phyloP scores from a whole-genome alignment of 805 yeast species.

The Peterozyma xylosa region DNA sequence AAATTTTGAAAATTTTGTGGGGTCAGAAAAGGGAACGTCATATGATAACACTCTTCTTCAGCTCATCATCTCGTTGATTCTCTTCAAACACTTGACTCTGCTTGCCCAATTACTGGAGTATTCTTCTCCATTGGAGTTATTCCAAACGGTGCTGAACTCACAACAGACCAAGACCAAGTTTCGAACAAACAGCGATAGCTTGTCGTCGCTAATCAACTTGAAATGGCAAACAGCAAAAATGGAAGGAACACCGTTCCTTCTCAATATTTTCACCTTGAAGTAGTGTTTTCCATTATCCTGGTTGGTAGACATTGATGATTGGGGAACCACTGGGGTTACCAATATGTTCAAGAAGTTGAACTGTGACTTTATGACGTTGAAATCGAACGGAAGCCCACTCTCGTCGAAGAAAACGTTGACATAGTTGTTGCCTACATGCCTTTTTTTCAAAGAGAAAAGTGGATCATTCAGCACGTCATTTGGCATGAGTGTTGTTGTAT shows the following conservation, averaged over 20 bases:
- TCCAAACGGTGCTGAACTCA: constrained; percentile 74
- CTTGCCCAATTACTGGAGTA: constrained; percentile 62
- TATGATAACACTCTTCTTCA: too few species aligned
- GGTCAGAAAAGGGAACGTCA: too few species aligned
- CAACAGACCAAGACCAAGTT: constrained; percentile 59
- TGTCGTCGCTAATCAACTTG: constrained; percentile 56
- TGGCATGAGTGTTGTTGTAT: constrained; percentile 81
- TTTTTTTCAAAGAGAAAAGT: constrained; percentile 50
- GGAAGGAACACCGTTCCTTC: constrained; percentile 69
- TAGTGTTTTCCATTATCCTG: constrained; percentile 17
- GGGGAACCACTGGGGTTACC: constrained; percentile 50
- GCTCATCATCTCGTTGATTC: constrained; percentile 2
- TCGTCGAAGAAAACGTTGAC: constrained; percentile 81
- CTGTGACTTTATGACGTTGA: constrained; percentile 66
- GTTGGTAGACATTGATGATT: constrained; percentile 2
- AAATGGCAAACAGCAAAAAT: constrained; percentile 70
- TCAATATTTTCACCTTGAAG: constrained; percentile 56
- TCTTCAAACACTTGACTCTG: constrained; percentile 48
- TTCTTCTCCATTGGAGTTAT: constrained; percentile 35
- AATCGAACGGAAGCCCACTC: constrained; percentile 57
- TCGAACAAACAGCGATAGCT: constrained; percentile 57
- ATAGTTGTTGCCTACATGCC: constrained; percentile 82
- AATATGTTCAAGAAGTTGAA: constrained; percentile 80
- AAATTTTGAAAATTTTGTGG: too few species aligned
- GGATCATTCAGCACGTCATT: constrained; percentile 29